Evolutionary conservation across 2,329 filamentous ascomycete genomes (phyloP).

Genomic region (Teratosphaeria epicoccoides): DNA sequence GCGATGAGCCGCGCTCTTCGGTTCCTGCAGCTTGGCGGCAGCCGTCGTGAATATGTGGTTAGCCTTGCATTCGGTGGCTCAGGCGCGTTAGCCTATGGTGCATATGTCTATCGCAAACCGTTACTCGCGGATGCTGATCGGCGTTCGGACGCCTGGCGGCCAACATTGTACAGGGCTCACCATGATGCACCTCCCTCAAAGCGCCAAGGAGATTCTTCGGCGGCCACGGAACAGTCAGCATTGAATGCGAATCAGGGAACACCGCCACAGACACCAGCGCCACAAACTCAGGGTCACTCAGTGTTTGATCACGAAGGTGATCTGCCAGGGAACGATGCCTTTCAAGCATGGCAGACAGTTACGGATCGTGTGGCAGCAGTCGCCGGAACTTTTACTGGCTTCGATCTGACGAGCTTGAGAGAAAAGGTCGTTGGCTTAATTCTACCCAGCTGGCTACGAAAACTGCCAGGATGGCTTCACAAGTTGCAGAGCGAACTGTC

Average conservation of each 20-base stretch:
- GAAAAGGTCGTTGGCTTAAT: conserved; percentile 37
- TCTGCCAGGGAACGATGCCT: conserved; percentile 4
- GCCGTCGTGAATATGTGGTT: conserved; percentile 2
- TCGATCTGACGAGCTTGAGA: conserved; percentile 18
- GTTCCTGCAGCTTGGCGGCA: conserved; percentile 1
- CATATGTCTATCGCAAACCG: background rate
- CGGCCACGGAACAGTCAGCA: background rate
- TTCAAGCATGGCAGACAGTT: conserved; percentile 20
- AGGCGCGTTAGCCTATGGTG: background rate
- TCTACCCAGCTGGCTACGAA: conserved; percentile 70
- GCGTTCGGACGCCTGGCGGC: background rate
- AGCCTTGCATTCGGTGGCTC: conserved; percentile 2
- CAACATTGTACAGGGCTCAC: background rate
- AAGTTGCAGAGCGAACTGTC: conserved; percentile 84
- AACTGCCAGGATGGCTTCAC: conserved; percentile 62
- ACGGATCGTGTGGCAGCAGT: conserved; percentile 16
- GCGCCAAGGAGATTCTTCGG: background rate
- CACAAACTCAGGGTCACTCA: background rate
- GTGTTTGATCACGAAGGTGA: conserved; percentile 1
- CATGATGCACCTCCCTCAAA: background rate
- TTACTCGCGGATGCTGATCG: conserved; percentile 2
- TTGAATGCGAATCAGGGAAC: background rate
- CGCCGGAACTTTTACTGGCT: conserved; percentile 18
- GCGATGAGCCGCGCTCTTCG: conserved; percentile 3
- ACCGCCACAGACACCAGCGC: background rate